A percentile compares a stretch with the other conserved stretches of the same genome.
Evolutionary conservation across 2,329 filamentous ascomycete species (phyloP).

Genomic region (Hypomyces perniciosus): DNA sequence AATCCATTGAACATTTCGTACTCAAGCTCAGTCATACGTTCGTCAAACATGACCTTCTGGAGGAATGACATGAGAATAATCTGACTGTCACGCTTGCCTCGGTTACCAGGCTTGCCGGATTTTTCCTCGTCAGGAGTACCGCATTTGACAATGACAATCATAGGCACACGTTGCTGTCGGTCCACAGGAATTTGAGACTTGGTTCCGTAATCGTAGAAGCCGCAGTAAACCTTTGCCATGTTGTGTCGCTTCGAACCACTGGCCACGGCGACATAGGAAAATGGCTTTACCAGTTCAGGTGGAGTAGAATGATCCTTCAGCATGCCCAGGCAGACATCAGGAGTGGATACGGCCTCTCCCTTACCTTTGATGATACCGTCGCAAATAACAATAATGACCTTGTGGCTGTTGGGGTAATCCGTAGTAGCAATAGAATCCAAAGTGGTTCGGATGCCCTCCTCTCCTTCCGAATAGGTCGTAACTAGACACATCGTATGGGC

Average conservation of each 20-base stretch:
- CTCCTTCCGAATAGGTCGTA: conserved; percentile 94
- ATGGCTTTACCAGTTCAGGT: conserved; percentile 77
- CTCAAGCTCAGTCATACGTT: conserved; percentile 98
- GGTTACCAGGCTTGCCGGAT: conserved; percentile 86
- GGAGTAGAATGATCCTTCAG: conserved; percentile 83
- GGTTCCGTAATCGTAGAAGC: conserved; percentile 93
- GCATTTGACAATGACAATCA: conserved; percentile 95
- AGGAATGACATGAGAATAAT: conserved; percentile 99
- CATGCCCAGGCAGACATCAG: conserved; percentile 86
- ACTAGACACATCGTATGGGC: conserved; percentile 92
- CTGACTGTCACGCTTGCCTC: conserved; percentile 97
- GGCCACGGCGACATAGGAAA: conserved; percentile 94
- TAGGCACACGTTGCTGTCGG: conserved; percentile 93
- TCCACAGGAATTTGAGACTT: conserved; percentile 72
- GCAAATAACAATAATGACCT: conserved; percentile 91
- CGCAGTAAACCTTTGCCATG: conserved; percentile 97
- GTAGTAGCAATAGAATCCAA: conserved; percentile 95
- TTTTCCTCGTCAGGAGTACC: conserved; percentile 81
- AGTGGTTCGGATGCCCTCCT: conserved; percentile 85
- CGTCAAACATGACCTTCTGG: conserved; percentile 99
- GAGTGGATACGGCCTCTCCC: conserved; percentile 79
- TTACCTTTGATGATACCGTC: conserved; percentile 97
- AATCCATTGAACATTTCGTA: conserved; percentile 99
- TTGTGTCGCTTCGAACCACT: conserved; percentile 97
- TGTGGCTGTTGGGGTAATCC: conserved; percentile 99